A percentile compares a stretch with the other conserved stretches of the same genome.
phyloP scores from a whole-genome alignment of 306 rosid species.

The Prinsepia uniflora region DNA sequence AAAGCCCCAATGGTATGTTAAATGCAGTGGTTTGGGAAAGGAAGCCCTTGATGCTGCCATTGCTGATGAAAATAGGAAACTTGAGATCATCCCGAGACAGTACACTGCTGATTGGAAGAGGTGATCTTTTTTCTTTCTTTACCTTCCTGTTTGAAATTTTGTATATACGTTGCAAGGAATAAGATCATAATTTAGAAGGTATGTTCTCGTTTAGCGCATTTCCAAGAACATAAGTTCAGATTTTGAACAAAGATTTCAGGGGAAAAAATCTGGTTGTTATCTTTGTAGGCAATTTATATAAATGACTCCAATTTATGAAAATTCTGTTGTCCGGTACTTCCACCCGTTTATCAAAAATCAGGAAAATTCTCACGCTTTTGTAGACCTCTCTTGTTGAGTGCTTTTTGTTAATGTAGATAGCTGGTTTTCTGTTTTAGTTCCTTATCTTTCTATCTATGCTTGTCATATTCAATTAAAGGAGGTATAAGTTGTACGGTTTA shows the following conservation, averaged over 20 bases:
- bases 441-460: neutral
- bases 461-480: neutral
- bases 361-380: neutral
- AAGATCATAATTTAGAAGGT: neutral
- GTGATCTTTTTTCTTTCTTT: constrained; percentile 19
- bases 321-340: neutral
- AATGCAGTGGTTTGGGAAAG: constrained; percentile 58
- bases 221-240: neutral
- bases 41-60: constrained; percentile 70
- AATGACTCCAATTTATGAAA: neutral
- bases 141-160: neutral
- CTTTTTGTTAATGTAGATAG: neutral
- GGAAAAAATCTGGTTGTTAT: neutral
- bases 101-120: constrained; percentile 90
- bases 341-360: too few relatives aligned
- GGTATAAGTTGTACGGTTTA: constrained; percentile 9
- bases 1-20: constrained; percentile 94
- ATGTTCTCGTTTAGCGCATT: neutral
- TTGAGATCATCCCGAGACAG: constrained; percentile 77
- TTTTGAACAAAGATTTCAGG: neutral
- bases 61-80: constrained; percentile 55
- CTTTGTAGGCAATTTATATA: neutral
- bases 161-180: neutral
- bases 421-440: neutral
- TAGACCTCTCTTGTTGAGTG: neutral